Conservation (phyloP, 345 rosid species). For the Schrenkiella parvula region DNA sequence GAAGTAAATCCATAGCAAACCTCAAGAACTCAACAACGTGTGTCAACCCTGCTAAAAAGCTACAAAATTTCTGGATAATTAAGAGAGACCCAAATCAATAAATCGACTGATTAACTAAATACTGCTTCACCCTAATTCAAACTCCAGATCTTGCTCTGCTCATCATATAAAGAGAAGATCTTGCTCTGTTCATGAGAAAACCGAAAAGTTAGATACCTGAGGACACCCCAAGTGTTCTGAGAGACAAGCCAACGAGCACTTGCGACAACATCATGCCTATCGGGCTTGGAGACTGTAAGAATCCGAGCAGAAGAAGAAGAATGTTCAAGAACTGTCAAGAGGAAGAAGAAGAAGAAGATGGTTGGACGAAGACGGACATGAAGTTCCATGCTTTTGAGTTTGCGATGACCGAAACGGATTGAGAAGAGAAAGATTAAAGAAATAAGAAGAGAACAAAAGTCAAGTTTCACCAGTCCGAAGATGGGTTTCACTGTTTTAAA, state of each 20-base stretch:
- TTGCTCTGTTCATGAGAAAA: neutral
- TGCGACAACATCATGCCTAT: slow-evolving; percentile 48
- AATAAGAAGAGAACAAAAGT: neutral
- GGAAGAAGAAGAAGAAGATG: neutral
- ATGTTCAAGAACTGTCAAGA: slow-evolving; percentile 5
- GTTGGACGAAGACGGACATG: neutral
- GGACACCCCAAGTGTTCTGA: slow-evolving; percentile 77
- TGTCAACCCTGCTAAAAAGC: neutral
- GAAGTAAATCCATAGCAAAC: neutral
- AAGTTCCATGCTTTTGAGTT: slow-evolving; percentile 13
- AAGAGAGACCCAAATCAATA: neutral
- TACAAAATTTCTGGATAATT: neutral
- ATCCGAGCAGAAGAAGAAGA: slow-evolving; percentile 44
- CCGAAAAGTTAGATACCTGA: slow-evolving; percentile 44
- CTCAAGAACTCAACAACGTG: neutral
- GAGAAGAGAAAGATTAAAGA: neutral
- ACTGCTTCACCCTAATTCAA: neutral
- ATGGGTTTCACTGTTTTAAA: neutral
- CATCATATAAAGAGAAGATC: neutral
- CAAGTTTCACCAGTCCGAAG: neutral
- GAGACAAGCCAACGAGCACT: slow-evolving; percentile 90
- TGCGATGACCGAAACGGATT: neutral
- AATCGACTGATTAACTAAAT: neutral
- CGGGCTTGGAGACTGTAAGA: slow-evolving; percentile 47
- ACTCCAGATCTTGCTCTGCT: neutral